Base-by-base conservation (phyloP, 2,329 filamentous ascomycete species). In the Immersiporthe knoxdaviesiana region DNA sequence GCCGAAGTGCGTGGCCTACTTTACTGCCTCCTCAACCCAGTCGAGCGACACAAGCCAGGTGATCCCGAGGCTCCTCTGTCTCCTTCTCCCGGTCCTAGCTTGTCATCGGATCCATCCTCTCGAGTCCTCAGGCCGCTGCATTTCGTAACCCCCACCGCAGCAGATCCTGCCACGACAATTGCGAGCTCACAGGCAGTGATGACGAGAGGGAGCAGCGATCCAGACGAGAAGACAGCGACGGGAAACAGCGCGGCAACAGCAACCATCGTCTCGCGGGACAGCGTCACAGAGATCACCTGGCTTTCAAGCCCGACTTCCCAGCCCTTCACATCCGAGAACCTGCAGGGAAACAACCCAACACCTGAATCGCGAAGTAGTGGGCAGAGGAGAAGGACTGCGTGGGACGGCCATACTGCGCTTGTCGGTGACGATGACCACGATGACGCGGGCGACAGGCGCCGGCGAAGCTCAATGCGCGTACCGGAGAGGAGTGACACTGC, bases 241-340 rank as follows among this genome's bases (percentile, higher is more conserved):
- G 50, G 24, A 21, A 61, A 12, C 32, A 37, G 56, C 30, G 52
- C 61, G 6, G 65, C 32, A 7, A 65, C 44, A 24, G 54, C 64
- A 35, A 69, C 63, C 2, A 60, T 71, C 4, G 21, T 69, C 54
- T 67, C 64, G 2, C 61, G 27, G 12, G 52, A 69, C 41, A 70
- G 54, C 18, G 59, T 69, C 27, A 66, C 69, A 16, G 52, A 66
- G 27, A 66, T 68, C 52, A 69, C 66, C 32, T 70, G 69, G 69
- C 54, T 47, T 27, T 24, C 63, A 27, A 12, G 39, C 58, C 60
- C 50, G 35, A 8, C 4, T 8, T 35, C 35, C 8, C 35, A 35
- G 8, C 35, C 35, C 4, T 4, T 35, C 4, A 4, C 35, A 8
- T 8, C 8, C 18, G 32, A 21, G 6, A 1, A 27, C 21, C 35